Percentiles rank a stretch among this genome's conserved stretches.
These are phyloP conservation scores for Botrytis byssoidea DNA, from an alignment of 2,329 filamentous ascomycete species.

Conservation along the genomic window DNA sequence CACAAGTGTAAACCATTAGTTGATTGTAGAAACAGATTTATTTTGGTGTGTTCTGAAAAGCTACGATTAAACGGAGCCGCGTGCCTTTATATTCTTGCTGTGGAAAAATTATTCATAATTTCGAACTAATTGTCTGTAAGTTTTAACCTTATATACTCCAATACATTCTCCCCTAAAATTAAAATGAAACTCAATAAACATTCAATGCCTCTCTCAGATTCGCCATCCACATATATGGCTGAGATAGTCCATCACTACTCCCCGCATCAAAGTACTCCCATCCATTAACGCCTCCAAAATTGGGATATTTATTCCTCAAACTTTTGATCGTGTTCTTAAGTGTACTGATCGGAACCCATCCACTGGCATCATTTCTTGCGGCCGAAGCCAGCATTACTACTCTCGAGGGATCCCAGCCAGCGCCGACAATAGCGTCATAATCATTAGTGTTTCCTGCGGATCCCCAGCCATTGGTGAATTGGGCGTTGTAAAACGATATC, in stretches of 20 bases:
- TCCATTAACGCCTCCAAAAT: slow-evolving; percentile 42
- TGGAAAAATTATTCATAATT: neutral
- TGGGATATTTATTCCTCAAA: slow-evolving; percentile 21
- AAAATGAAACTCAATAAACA: neutral
- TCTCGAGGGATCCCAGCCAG: slow-evolving; percentile 22
- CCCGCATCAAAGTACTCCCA: slow-evolving; percentile 54
- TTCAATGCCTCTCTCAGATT: slow-evolving; percentile 18
- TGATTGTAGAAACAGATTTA: neutral
- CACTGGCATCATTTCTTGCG: slow-evolving; percentile 20
- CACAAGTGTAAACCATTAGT: neutral
- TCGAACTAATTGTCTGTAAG: neutral
- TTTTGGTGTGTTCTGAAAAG: neutral
- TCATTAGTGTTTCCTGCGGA: slow-evolving; percentile 2
- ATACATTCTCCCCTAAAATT: neutral
- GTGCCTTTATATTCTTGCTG: neutral
- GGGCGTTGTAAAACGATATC: slow-evolving; percentile 24
- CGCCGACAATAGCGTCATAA: slow-evolving; percentile 21
- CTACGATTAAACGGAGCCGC: neutral
- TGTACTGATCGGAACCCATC: slow-evolving; percentile 15
- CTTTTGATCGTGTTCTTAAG: slow-evolving; percentile 40
- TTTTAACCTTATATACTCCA: neutral
- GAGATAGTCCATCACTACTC: slow-evolving; percentile 53
- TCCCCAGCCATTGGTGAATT: slow-evolving; percentile 26
- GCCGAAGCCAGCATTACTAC: slow-evolving; percentile 21
- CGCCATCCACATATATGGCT: slow-evolving; percentile 25